Evolutionary conservation across 441 rosid genomes (phyloP).

Genomic region (Rhodomyrtus psidioides): DNA sequence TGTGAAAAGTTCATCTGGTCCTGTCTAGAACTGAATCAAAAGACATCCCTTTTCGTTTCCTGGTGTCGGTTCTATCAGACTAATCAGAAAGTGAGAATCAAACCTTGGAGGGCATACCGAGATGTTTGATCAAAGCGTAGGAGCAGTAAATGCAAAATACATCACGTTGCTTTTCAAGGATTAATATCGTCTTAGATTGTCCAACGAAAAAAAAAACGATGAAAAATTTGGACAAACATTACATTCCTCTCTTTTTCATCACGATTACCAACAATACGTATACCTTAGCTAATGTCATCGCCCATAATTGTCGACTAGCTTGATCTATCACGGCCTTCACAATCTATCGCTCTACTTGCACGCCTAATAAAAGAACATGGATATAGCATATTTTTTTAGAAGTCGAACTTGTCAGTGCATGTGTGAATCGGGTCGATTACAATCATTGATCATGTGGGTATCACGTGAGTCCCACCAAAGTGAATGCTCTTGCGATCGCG

Average conservation of each 20-base stretch:
- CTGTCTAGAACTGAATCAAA: background rate
- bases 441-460: background rate
- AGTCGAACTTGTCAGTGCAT: background rate
- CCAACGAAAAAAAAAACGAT: background rate
- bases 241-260: background rate
- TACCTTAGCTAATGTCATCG: background rate
- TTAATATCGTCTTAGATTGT: background rate
- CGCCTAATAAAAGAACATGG: background rate
- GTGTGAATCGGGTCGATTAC: background rate
- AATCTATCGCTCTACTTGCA: background rate
- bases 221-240: background rate
- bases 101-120: too few relatives aligned
- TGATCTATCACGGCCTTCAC: too few relatives aligned
- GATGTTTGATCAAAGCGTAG: too few relatives aligned
- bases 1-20: background rate
- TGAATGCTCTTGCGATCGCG: background rate
- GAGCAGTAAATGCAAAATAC: too few relatives aligned
- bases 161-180: too few relatives aligned
- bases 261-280: background rate
- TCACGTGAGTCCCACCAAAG: background rate
- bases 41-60: background rate
- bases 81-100: too few relatives aligned
- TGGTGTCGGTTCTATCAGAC: too few relatives aligned
- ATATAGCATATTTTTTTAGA: background rate
- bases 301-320: background rate